These are phyloP conservation scores for Setaria italica DNA, from an alignment of 202 grass and related monocot species.

Conservation along the genomic window DNA sequence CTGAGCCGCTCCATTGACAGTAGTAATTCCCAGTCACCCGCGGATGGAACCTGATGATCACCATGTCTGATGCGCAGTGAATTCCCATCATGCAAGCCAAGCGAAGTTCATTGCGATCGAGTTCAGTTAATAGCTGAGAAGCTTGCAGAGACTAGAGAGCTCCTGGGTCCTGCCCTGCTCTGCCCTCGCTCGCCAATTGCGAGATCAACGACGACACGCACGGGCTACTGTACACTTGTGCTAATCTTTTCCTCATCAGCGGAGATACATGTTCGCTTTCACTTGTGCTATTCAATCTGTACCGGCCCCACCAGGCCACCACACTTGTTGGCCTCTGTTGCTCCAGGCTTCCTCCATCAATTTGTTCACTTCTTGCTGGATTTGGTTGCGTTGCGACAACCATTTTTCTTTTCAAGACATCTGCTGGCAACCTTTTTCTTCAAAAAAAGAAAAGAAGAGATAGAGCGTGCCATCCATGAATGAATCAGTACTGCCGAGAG, in stretches of 20 bases:
- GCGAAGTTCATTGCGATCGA: not conserved
- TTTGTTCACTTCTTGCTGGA: not conserved
- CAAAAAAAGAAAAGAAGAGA: not conserved
- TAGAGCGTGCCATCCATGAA: not conserved
- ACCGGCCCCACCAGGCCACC: not conserved
- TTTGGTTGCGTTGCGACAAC: not conserved
- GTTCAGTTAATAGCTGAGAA: not conserved
- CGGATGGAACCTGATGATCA: not conserved
- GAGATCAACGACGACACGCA: not conserved
- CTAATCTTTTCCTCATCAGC: not conserved
- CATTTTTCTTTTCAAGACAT: not conserved
- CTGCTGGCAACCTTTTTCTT: not conserved
- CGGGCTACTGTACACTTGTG: not conserved
- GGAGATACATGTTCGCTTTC: not conserved
- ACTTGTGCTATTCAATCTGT: not conserved
- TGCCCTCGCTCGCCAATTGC: constrained; percentile 15
- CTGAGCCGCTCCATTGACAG: not conserved
- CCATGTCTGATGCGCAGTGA: not conserved
- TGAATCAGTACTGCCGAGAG: not conserved
- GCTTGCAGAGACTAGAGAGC: not conserved
- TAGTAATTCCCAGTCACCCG: not conserved
- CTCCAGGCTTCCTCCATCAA: not conserved
- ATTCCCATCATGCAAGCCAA: not conserved
- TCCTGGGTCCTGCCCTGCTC: not conserved
- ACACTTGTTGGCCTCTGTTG: not conserved